Base-by-base conservation (phyloP, 345 rosid genomes). In the Dovyalis caffra region DNA sequence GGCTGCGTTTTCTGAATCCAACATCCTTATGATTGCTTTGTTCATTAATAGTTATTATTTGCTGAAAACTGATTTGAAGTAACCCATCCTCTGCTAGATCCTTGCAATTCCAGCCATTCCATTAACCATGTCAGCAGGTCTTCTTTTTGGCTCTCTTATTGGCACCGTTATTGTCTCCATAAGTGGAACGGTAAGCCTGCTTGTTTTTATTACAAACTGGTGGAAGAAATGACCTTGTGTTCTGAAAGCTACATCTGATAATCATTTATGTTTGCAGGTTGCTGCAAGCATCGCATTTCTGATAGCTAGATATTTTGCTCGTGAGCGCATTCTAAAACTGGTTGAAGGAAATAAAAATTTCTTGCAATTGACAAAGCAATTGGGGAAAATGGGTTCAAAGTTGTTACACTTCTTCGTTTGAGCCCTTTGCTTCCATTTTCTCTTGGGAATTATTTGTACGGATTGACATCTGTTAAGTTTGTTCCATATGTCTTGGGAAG, bases 351-450 rank as follows among this genome's bases (percentile, higher is more conserved):
- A 95, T 75, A 95, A 95, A 95, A 91, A 75, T 95, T 95, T 79
- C 93, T 91, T 40, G 99, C 99, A 62, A 93, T 95, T 70, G 97
- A 95, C 87, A 95, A 89, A 86, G 99, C 99, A 8, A 91, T 95
- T 45, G 99, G 99, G 73, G 96, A 93, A 81, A 90, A 95, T 79
- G 97, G 99, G 31, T 95, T 95, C 81, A 86, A 79, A 84, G 94
- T 95, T 61, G 98, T 95, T 34, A 93, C 99, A 28, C 92, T 95
- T 18, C 94, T 95, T 79, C 88, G 98, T 5, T 85, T 95, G 78
- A 95, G 99, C 76, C 99, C 99, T 64, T 85, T 95, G 79, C 99
- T 95, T 83, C 99, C 98, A 3, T 95, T 95, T 74, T 93, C 98
- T 71, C 88, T 95, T 15, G 99, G 97, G 66, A 93, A 95, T 82